Base-by-base conservation (phyloP, 2,329 filamentous ascomycete species). In the Penicillium sp. region DNA sequence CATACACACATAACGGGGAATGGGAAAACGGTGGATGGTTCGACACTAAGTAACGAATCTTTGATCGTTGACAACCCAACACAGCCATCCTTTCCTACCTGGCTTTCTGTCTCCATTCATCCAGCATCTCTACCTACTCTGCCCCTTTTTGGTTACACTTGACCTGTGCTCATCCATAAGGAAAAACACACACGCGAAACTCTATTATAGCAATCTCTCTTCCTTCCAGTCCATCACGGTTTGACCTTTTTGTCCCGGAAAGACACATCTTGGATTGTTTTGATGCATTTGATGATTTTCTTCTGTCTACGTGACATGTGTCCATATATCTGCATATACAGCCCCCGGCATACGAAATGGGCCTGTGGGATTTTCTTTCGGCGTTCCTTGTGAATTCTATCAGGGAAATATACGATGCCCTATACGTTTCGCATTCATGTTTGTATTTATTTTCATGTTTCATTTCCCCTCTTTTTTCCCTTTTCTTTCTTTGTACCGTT, bases 11-110 rank as follows among this genome's bases (percentile, higher is more conserved):
- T 1, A 91, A 19, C 5, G 6, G 92, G 0, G 71, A 87, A 46
- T 96, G 92, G 92, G 92, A 96, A 66, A 79, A 80, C n/a, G 92
- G 92, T 9, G 92, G 92, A 2, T 96, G 91, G 91, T 94, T 96
- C 62, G 73, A 76, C 29, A 29, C 19, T 4, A 40, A 29, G 64
- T 71, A 37, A 71, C 43, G 6, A 69, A 29, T 17, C 2, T 37
- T 40, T 8, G 42, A 31, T 38, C 8, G n/a, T 31, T 23, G 29
- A 55, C n/a, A 25, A 41, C 19, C 27, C 27, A 31, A 29, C 12
- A 23, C 13, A 4, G 54, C 43, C 17, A 31, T n/a, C 35, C 37
- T 17, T 35, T 13, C 31, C 17, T 13, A n/a, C 41, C 19, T 4
- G 46, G 35, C 9, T 19, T 40, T 9, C 8, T 19, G 12, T 31